These are phyloP conservation scores for Rosa lucieae DNA, from an alignment of 306 rosid species.

Conservation along the genomic window DNA sequence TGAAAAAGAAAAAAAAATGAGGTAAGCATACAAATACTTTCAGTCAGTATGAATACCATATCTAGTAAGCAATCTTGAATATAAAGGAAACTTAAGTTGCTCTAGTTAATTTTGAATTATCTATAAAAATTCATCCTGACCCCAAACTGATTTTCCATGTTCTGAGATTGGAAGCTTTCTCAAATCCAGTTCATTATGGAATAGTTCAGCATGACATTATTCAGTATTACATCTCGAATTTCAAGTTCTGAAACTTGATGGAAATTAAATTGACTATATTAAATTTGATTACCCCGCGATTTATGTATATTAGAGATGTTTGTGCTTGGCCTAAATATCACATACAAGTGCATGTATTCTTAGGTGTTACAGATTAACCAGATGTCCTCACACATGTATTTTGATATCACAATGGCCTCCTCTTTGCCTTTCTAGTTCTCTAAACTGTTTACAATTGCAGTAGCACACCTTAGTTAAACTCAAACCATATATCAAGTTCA, in stretches of 20 bases:
- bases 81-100: neutral
- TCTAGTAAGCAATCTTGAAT: neutral
- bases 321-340: neutral
- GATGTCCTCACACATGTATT: neutral
- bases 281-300: neutral
- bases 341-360: neutral
- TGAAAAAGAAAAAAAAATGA: slow-evolving; percentile 17
- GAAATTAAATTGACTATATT: too few relatives aligned
- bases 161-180: neutral
- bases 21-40: slow-evolving; percentile 6
- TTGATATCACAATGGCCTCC: neutral
- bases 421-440: neutral
- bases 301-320: neutral
- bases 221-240: neutral
- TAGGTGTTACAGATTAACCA: neutral
- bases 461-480: neutral
- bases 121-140: neutral
- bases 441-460: neutral
- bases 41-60: neutral
- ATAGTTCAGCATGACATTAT: neutral
- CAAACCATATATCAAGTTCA: neutral
- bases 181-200: neutral
- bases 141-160: neutral
- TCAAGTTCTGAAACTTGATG: too few relatives aligned
- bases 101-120: neutral